Conservation (phyloP, 768 basidiomycete genomes). For the Panellus pusillus region DNA sequence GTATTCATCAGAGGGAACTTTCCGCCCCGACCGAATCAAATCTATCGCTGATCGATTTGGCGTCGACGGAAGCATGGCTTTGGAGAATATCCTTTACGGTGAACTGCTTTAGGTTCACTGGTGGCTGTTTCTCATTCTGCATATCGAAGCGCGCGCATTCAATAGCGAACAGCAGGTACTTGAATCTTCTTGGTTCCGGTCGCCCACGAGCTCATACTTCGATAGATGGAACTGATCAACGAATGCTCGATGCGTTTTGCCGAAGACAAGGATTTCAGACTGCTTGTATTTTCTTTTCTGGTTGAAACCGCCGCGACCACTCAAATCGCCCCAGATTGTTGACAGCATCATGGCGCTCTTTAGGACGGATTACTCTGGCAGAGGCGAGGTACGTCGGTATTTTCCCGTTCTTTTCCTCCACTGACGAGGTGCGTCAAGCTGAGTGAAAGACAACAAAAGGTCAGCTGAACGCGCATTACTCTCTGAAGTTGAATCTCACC, state of each 20-base stretch:
- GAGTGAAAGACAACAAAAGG: conserved; percentile 93
- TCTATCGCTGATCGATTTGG: conserved; percentile 93
- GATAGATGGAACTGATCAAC: conserved; percentile 87
- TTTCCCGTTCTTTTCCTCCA: conserved; percentile 91
- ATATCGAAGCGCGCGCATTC: conserved; percentile 71
- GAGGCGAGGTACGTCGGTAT: conserved; percentile 77
- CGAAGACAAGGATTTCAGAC: conserved; percentile 82
- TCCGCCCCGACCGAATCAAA: conserved; percentile 90
- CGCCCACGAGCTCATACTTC: conserved; percentile 8
- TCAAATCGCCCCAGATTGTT: conserved; percentile 61
- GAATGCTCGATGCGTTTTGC: conserved; percentile 87
- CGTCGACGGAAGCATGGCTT: conserved; percentile 82
- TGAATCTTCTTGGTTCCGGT: neutral
- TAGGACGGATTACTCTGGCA: conserved; percentile 88
- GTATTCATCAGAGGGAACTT: conserved; percentile 59
- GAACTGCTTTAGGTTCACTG: conserved; percentile 1
- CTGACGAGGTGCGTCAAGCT: conserved; percentile 88
- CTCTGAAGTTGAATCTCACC: conserved; percentile 2
- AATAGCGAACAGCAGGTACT: conserved; percentile 91
- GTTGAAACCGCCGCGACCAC: neutral
- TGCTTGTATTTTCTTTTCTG: conserved; percentile 48
- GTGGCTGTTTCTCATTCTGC: neutral
- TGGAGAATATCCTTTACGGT: conserved; percentile 94
- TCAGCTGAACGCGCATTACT: conserved; percentile 23
- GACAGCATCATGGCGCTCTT: conserved; percentile 98